A percentile compares a stretch with the other conserved stretches of the same genome.
phyloP scores from a whole-genome alignment of 202 grass and related monocot species.

The Zizania palustris region DNA sequence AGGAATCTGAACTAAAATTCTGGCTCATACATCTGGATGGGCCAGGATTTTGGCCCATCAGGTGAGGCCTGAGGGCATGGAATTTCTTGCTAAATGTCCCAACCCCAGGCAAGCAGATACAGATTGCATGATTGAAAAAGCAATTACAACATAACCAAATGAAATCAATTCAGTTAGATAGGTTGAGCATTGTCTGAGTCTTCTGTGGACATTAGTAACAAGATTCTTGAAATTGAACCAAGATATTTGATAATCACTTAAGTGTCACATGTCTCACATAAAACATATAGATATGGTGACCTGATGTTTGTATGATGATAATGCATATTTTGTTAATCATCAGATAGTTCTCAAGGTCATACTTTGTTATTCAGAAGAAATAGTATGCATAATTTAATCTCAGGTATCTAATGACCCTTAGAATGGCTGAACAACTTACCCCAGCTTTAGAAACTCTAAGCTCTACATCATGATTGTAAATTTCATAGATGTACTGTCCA shows the following conservation, averaged over 20 bases:
- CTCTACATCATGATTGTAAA: constrained; percentile 96
- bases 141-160: constrained; percentile 11
- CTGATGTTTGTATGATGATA: constrained; percentile 19
- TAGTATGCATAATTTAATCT: constrained; percentile 2
- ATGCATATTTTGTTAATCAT: constrained; percentile 19
- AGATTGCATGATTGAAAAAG: not conserved
- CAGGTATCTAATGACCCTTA: not conserved
- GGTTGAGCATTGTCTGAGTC: not conserved
- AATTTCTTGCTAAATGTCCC: constrained; percentile 10
- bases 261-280: not conserved
- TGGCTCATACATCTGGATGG: not conserved
- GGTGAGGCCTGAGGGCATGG: not conserved
- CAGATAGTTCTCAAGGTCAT: not conserved
- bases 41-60: too few relatives aligned
- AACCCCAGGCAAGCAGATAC: constrained; percentile 1
- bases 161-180: constrained; percentile 3
- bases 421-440: constrained; percentile 56
- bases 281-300: not conserved
- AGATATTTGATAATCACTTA: constrained; percentile 21
- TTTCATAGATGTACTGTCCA: constrained; percentile 94
- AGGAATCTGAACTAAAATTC: not conserved
- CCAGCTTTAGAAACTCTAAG: constrained; percentile 97
- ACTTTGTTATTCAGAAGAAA: too few relatives aligned
- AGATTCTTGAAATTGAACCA: constrained; percentile 23
- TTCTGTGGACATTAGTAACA: not conserved